Conservation (phyloP, 2,329 filamentous ascomycete genomes). For the Canariomyces notabilis region DNA sequence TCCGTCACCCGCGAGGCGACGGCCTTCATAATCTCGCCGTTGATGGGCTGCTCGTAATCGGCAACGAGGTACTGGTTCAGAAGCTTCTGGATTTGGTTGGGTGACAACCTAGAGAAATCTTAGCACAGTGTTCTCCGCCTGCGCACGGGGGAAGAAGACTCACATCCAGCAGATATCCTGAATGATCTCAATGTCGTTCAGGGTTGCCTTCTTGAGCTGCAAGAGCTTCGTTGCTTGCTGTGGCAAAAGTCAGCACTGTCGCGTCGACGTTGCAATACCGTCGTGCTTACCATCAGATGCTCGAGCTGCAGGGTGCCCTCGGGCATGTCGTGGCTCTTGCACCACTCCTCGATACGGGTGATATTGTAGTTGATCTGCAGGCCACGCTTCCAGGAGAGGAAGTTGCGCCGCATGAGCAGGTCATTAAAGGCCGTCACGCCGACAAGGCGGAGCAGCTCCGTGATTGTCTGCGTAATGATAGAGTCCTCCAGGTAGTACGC, state of each 20-base stretch:
- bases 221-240: conserved; percentile 96
- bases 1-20: conserved; percentile 95
- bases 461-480: conserved; percentile 93
- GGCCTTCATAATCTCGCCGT: conserved; percentile 99
- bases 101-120: conserved; percentile 65
- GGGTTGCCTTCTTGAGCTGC: conserved; percentile 95
- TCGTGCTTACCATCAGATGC: conserved; percentile 77
- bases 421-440: conserved; percentile 99
- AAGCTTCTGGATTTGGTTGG: conserved; percentile 98
- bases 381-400: conserved; percentile 98
- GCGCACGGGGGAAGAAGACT: conserved; percentile 39
- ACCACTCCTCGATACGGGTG: conserved; percentile 98
- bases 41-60: conserved; percentile 98
- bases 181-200: conserved; percentile 99
- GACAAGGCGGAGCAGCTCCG: conserved; percentile 85
- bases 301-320: conserved; percentile 96
- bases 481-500: conserved; percentile 95
- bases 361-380: conserved; percentile 99
- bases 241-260: conserved; percentile 26
- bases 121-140: neutral
- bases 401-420: conserved; percentile 93
- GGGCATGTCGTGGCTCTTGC: conserved; percentile 99
- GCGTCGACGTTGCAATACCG: neutral
- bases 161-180: conserved; percentile 99
- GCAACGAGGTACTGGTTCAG: conserved; percentile 98